Conservation (phyloP, 257 asterid species). For the Verbascum thapsus region DNA sequence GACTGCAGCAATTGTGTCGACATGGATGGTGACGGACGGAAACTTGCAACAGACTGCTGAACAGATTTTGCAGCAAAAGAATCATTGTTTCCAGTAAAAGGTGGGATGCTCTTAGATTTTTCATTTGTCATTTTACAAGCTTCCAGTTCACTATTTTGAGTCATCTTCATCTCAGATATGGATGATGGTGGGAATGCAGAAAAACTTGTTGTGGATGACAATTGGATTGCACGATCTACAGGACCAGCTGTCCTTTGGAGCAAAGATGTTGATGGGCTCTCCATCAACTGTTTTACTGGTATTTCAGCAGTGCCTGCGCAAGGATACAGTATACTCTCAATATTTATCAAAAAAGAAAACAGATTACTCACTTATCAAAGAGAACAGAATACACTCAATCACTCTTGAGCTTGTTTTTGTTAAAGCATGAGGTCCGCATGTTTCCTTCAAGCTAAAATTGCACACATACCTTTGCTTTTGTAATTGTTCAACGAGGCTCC, state of each 20-base stretch:
- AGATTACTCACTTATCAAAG: too few species aligned
- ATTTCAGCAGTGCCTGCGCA: conserved; percentile 44
- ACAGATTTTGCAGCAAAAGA: conserved; percentile 31
- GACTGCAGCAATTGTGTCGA: conserved; percentile 33
- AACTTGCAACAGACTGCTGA: conserved; percentile 37
- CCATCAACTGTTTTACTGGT: conserved; percentile 37
- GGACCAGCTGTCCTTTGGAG: conserved; percentile 39
- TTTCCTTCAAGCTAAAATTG: conserved; percentile 23
- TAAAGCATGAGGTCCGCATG: conserved; percentile 14
- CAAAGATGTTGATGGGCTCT: conserved; percentile 35
- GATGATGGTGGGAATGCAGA: conserved; percentile 33
- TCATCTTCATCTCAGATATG: conserved; percentile 31
- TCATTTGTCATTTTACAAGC: conserved; percentile 34
- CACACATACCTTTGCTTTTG: conserved; percentile 51
- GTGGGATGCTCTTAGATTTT: conserved; percentile 34
- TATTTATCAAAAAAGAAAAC: background rate
- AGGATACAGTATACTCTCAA: conserved; percentile 22
- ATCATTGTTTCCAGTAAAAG: conserved; percentile 32
- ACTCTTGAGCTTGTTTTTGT: conserved; percentile 19
- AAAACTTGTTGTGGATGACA: conserved; percentile 34
- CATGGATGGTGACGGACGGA: conserved; percentile 34
- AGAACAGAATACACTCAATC: too few species aligned
- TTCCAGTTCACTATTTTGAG: conserved; percentile 35
- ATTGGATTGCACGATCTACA: conserved; percentile 37
- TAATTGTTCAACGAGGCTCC: conserved; percentile 39